Conservation (phyloP, 768 basidiomycete species). For the Lactarius pseudohatsudake region DNA sequence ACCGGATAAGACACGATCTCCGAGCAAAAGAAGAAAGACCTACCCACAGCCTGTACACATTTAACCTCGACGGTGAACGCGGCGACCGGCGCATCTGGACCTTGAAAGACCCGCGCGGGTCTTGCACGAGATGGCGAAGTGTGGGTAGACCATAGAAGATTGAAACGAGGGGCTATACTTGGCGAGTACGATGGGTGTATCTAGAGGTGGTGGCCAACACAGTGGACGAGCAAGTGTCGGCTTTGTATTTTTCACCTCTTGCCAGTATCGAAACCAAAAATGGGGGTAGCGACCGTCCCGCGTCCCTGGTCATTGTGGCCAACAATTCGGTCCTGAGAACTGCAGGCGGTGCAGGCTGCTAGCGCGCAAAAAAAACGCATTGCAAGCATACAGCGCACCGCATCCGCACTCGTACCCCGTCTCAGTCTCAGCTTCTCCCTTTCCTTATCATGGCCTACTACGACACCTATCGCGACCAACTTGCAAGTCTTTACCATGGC, state of each 20-base stretch:
- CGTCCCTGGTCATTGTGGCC: not conserved
- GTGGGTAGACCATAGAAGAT: not conserved
- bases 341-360: not conserved
- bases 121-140: not conserved
- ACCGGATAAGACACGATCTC: no score
- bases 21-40: no score
- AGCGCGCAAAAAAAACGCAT: no score
- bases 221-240: not conserved
- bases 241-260: no score
- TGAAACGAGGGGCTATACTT: not conserved
- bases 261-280: no score
- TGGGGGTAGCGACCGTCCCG: no score
- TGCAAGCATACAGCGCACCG: no score
- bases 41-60: no score
- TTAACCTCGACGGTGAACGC: conserved; percentile 5
- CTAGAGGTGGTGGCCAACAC: no score
- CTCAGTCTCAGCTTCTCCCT: not conserved
- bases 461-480: conserved; percentile 20
- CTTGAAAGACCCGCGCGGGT: not conserved
- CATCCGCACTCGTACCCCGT: no score
- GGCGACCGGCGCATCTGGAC: not conserved
- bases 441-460: not conserved
- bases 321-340: no score
- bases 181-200: no score
- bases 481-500: conserved; percentile 15